Base-by-base conservation (phyloP, 1,284 basidiomycete genomes). In the Trichosporon inkin region DNA sequence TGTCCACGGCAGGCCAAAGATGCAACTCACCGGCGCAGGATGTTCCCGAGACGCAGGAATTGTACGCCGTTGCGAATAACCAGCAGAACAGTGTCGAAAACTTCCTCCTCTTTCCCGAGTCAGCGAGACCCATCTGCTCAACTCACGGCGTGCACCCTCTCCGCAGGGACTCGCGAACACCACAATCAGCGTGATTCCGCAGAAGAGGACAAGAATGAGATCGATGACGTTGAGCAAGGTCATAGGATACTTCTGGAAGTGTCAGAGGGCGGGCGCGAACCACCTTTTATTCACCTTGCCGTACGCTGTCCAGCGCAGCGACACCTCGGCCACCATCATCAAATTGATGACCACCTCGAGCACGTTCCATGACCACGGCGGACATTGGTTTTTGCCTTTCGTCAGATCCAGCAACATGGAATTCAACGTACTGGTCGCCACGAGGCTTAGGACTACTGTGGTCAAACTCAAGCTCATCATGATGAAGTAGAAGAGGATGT, bases 321-420 rank as follows among this genome's bases (percentile, higher is more conserved):
- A 82, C 16, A 97, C 93, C 80, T 97, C 93, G 20, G 88, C 76
- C 60, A 97, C 95, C 93, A 97, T 95, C 8, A 90, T 83, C 0
- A 84, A 82, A 71, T 97, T 97, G 75, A 97, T 85, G 72, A 96
- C 86, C 53, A 96, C 80, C 76, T 97, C 93, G 67, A 97, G 82
- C 35, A 95, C 81, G 75, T 92, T 95, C 81, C 96, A 96, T 2
- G 89, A 80, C 1, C 76, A 55, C 0, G 77, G 76, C 1, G 80
- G 80, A 44, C 81, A 81, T 41, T 76, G 53, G 6, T 63, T 53
- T 4, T 62, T 60, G 53, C 71, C 73, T 73, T 34, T 6, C 1
- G 20, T 17, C 38, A 51, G 57, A 10, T 13, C 10, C 17, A 19
- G 10, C 36, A 0, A 10, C 16, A 19, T 16, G 16, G 44, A 16